A percentile compares a stretch with the other conserved stretches of the same genome.
Evolutionary conservation across 768 basidiomycete species (phyloP).

Genomic region (Baorangia bicolor): DNA sequence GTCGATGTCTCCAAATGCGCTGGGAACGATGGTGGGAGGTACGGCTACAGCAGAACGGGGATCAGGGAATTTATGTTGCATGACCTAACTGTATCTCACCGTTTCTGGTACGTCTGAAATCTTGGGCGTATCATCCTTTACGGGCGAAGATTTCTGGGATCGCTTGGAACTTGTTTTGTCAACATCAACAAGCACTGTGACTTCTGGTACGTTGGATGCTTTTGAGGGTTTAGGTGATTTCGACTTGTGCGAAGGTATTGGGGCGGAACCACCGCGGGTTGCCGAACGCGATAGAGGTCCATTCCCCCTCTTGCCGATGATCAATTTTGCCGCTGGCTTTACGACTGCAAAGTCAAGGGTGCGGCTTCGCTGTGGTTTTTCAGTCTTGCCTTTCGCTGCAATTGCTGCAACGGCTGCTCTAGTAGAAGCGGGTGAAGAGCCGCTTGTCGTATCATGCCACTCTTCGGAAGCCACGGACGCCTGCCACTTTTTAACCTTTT

Average conservation of each 20-base stretch:
- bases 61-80: slow-evolving; percentile 13
- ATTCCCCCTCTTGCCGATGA: slow-evolving; percentile 24
- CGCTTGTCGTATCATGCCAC: slow-evolving; percentile 5
- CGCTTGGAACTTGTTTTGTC: slow-evolving; percentile 1
- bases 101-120: slow-evolving; percentile 39
- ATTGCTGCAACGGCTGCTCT: background rate
- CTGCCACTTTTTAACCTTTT: slow-evolving; percentile 39
- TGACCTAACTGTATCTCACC: slow-evolving; percentile 28
- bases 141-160: background rate
- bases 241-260: slow-evolving; percentile 9
- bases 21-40: slow-evolving; percentile 56
- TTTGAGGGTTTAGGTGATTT: slow-evolving; percentile 14
- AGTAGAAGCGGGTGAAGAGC: slow-evolving; percentile 2
- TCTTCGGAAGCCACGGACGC: slow-evolving; percentile 26
- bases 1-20: slow-evolving; percentile 54
- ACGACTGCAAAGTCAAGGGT: slow-evolving; percentile 46
- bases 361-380: slow-evolving; percentile 12
- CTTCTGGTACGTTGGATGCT: background rate
- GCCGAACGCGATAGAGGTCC: background rate
- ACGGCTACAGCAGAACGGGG: slow-evolving; percentile 33
- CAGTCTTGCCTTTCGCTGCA: slow-evolving; percentile 19
- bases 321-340: slow-evolving; percentile 34
- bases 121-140: slow-evolving; percentile 15
- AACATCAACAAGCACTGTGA: background rate
- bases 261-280: slow-evolving; percentile 5